Evolutionary conservation across 2,329 filamentous ascomycete species (phyloP).

Genomic region (Fusarium duplospermum): DNA sequence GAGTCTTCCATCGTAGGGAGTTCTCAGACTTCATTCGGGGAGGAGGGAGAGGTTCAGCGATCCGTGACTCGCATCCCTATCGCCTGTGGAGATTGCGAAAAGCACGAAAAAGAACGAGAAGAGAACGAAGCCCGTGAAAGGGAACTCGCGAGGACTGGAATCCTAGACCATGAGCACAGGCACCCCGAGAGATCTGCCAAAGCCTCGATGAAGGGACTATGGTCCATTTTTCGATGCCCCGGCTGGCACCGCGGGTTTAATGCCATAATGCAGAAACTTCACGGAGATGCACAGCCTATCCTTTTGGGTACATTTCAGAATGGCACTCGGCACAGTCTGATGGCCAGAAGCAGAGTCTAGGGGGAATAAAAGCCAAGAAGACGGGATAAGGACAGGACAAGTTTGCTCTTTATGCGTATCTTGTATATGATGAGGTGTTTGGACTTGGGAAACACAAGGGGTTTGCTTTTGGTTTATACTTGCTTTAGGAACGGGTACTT

Average conservation of each 20-base stretch:
- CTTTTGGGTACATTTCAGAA: neutral
- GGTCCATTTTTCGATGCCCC: neutral
- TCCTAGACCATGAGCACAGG: neutral
- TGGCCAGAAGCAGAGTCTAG: neutral
- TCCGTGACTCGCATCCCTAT: neutral
- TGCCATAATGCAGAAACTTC: neutral
- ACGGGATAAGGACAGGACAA: neutral
- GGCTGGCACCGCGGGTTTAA: neutral
- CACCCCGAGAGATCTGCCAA: neutral
- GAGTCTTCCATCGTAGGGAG: neutral
- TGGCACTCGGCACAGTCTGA: neutral
- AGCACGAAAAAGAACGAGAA: neutral
- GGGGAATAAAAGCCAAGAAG: neutral
- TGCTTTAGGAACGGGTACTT: neutral
- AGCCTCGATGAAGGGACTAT: neutral
- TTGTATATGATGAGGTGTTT: neutral
- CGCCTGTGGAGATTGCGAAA: neutral
- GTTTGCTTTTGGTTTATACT: neutral
- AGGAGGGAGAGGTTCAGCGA: neutral
- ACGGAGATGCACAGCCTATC: neutral
- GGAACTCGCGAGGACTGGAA: neutral
- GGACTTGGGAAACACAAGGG: neutral
- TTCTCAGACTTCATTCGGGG: neutral
- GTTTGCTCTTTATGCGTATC: neutral
- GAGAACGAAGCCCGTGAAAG: neutral